phyloP scores from a whole-genome alignment of 345 rosid species.

The Aurinia saxatilis region DNA sequence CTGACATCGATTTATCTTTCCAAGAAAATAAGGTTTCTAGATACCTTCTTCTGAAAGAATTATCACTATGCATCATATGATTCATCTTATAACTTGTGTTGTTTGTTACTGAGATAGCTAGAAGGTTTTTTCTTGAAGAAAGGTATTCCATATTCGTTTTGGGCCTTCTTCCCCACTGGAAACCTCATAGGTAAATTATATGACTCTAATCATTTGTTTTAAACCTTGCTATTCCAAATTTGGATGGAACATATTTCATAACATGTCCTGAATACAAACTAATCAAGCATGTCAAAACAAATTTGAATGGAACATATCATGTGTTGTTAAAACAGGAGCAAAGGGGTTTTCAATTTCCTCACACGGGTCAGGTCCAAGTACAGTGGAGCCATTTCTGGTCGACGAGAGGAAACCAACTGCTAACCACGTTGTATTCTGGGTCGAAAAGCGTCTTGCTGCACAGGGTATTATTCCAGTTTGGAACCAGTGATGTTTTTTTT shows the following conservation, averaged over 20 bases:
- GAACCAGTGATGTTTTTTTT: constrained; percentile 33
- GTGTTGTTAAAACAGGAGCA: constrained; percentile 42
- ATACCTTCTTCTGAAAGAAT: background rate
- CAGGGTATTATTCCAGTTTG: constrained; percentile 91
- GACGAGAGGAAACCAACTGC: constrained; percentile 88
- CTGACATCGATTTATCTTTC: constrained; percentile 57
- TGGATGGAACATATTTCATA: no score
- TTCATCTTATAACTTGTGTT: background rate
- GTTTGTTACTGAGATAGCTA: constrained; percentile 36
- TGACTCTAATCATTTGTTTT: background rate
- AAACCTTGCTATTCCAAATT: background rate
- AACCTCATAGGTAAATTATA: constrained; percentile 47
- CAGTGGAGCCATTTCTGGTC: constrained; percentile 86
- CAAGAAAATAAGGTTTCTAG: constrained; percentile 61
- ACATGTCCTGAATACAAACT: no score
- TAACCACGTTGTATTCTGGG: constrained; percentile 79
- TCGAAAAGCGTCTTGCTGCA: constrained; percentile 89
- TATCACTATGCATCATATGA: background rate
- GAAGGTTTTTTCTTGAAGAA: constrained; percentile 75
- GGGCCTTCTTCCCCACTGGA: constrained; percentile 92
- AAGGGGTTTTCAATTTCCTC: constrained; percentile 82
- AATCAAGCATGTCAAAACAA: no score
- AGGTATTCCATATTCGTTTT: constrained; percentile 51
- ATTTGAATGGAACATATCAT: background rate
- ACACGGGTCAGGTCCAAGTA: constrained; percentile 65